Percentiles rank a stretch among this genome's conserved stretches.
These are phyloP conservation scores for Calonectria multiphialidica DNA, from an alignment of 2,329 filamentous ascomycete genomes.

Conservation along the genomic window DNA sequence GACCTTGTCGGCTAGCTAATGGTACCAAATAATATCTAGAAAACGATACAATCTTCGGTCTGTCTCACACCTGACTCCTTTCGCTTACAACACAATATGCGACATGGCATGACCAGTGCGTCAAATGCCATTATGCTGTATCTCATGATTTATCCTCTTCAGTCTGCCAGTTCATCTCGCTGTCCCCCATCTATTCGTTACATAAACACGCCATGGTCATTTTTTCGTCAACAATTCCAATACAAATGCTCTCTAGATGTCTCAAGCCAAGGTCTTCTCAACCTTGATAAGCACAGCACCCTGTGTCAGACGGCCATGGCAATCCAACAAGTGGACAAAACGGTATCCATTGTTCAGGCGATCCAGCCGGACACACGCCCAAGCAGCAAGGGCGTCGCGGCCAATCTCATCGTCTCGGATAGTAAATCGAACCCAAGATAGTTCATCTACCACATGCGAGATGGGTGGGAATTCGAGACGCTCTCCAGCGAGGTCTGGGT, in stretches of 20 bases:
- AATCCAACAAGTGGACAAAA: slow-evolving; percentile 81
- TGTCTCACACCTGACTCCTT: background rate
- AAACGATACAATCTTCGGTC: background rate
- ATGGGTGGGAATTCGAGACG: slow-evolving; percentile 68
- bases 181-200: background rate
- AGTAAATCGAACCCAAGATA: slow-evolving; percentile 85
- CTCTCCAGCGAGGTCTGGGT: slow-evolving; percentile 74
- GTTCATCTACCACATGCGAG: slow-evolving; percentile 71
- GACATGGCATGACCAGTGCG: background rate
- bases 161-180: background rate
- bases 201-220: background rate
- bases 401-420: slow-evolving; percentile 88
- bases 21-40: background rate
- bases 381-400: slow-evolving; percentile 83
- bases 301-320: slow-evolving; percentile 72
- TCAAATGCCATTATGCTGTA: background rate
- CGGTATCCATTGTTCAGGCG: slow-evolving; percentile 81
- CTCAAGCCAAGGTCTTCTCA: slow-evolving; percentile 63
- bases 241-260: background rate
- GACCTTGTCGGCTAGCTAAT: background rate
- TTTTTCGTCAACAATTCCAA: background rate
- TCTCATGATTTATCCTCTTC: background rate
- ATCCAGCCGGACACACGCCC: slow-evolving; percentile 90
- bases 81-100: background rate
- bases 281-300: slow-evolving; percentile 82